Base-by-base conservation (phyloP, 495 filamentous ascomycete species). In the Trichoderma asperelloides region DNA sequence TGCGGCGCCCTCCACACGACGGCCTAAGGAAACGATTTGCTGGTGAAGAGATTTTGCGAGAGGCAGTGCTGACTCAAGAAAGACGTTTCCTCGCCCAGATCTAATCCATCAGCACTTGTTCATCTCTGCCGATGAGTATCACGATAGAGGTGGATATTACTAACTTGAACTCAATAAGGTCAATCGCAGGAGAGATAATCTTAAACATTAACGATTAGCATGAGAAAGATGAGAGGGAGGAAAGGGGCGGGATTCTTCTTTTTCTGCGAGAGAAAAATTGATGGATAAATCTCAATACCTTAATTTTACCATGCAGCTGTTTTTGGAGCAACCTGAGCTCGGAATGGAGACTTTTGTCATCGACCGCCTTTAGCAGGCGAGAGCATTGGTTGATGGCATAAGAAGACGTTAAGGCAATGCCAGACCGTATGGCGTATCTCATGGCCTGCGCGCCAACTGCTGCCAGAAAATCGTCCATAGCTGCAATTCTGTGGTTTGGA, bases 381-480 rank as follows among this genome's bases (percentile, higher is more conserved):
- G 88, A 86, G 23, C 91, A 91, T 71, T 97, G 92, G 60, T 84
- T 82, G 67, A 97, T 86, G 39, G 94, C 91, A 82, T 91, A 98
- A 49, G 83, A 85, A 57, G 90, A 91, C 0, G 95, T 96, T 65
- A 98, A 86, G 13, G 88, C 87, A 67, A 99, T 88, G 49, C 93
- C 96, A n/a, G 91, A 95, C 69, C 89, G 81, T 69, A 96, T 91
- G 76, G 91, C 92, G 84, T 91, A 93, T 78, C 92, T 96, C 85
- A 93, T 89, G 62, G 92, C 91, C 79, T 96, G 92, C 60, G 70
- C 68, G 68, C 82, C 71, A 76, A 95, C 85, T 68, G 86, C 87
- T 51, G 81, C 78, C 67, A 96, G 79, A 67, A 96, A 85, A 67
- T 87, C 83, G 71, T 96, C 92, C 92, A 96, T 96, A 67, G 74